phyloP scores from a whole-genome alignment of 2,329 filamentous ascomycete genomes.

The Alternaria alternata region DNA sequence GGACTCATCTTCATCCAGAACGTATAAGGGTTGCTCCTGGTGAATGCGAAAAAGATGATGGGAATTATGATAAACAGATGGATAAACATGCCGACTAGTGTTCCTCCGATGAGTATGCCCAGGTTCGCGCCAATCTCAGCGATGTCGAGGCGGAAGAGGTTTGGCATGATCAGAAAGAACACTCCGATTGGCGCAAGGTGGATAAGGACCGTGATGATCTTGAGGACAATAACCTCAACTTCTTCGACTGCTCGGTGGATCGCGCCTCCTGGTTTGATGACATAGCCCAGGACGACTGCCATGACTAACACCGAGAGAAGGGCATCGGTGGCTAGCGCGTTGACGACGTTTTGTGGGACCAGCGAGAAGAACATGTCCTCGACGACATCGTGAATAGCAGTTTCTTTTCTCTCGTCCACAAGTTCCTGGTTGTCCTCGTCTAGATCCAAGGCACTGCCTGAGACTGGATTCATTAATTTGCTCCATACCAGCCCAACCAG shows the following conservation, averaged over 20 bases:
- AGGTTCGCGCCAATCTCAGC: conserved; percentile 59
- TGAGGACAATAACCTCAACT: conserved; percentile 59
- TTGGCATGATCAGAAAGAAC: conserved; percentile 63
- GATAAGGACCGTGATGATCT: conserved; percentile 60
- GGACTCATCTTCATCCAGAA: conserved; percentile 60
- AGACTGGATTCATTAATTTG: conserved; percentile 54
- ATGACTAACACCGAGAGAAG: conserved; percentile 59
- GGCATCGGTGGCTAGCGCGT: conserved; percentile 57
- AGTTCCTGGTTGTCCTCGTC: conserved; percentile 44
- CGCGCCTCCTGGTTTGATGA: conserved; percentile 54
- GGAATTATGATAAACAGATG: conserved; percentile 60
- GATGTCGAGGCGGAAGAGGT: conserved; percentile 61
- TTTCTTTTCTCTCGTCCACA: conserved; percentile 46
- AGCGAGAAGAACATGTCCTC: conserved; percentile 60
- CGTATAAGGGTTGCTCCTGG: conserved; percentile 57
- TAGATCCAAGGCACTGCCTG: conserved; percentile 43
- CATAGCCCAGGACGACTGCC: conserved; percentile 58
- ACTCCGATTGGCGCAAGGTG: conserved; percentile 61
- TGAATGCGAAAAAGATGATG: conserved; percentile 39
- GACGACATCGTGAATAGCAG: conserved; percentile 55
- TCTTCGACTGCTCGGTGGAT: conserved; percentile 58
- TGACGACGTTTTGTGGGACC: conserved; percentile 60
- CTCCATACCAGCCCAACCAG: conserved; percentile 59
- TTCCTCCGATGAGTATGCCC: conserved; percentile 60
- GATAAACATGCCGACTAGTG: conserved; percentile 57